Evolutionary conservation across 2,329 filamentous ascomycete species (phyloP).

Genomic region (Pseudogymnoascus sp.): DNA sequence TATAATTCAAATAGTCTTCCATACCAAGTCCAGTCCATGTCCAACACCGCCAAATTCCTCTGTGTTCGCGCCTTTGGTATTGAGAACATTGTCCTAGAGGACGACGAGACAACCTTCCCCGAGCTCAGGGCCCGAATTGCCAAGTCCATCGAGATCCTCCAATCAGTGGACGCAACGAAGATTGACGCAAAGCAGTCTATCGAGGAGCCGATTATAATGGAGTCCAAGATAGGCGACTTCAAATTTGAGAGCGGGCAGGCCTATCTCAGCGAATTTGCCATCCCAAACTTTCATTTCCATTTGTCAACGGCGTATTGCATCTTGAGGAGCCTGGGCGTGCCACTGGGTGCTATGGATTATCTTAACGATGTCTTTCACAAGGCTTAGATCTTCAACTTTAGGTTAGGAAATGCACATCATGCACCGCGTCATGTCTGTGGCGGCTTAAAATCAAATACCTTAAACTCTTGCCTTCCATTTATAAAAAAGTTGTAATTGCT

Average conservation of each 20-base stretch:
- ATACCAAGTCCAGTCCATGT: not conserved
- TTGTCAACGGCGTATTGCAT: constrained; percentile 39
- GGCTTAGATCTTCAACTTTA: not conserved
- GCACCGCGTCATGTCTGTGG: not conserved
- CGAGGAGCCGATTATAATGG: not conserved
- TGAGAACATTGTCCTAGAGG: constrained; percentile 25
- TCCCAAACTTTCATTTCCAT: constrained; percentile 45
- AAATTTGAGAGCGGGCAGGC: constrained; percentile 20
- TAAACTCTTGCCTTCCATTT: not conserved
- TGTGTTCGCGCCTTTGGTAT: constrained; percentile 26
- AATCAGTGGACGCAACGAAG: constrained; percentile 28
- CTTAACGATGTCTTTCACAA: constrained; percentile 17
- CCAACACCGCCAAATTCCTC: not conserved
- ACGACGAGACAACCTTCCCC: constrained; percentile 37
- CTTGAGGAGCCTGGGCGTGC: constrained; percentile 38
- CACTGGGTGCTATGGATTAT: constrained; percentile 39
- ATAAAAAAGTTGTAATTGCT: not conserved
- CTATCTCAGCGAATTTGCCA: constrained; percentile 31
- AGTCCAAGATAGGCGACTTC: not conserved
- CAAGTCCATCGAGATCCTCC: constrained; percentile 35
- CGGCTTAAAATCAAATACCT: not conserved
- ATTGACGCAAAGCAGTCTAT: not conserved
- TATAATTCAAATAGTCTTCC: not conserved
- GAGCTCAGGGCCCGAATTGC: constrained; percentile 38
- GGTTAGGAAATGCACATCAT: not conserved